These are phyloP conservation scores for Phytophthora niederhauseri DNA, from an alignment of 352 stramenopile genomes.

Conservation along the genomic window DNA sequence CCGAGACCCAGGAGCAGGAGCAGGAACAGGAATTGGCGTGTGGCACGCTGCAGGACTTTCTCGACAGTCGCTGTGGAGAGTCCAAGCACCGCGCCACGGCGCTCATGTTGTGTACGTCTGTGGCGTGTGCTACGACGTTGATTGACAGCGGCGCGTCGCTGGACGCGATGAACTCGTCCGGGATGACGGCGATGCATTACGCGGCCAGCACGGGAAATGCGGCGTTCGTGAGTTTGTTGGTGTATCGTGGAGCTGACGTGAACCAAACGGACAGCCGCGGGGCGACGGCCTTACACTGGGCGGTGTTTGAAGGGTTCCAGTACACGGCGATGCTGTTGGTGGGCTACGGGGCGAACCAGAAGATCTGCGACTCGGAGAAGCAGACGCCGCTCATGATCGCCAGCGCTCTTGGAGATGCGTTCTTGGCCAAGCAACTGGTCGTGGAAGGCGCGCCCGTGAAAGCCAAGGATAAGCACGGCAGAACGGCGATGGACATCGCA, in stretches of 20 bases:
- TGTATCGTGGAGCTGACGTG: conserved; percentile 66
- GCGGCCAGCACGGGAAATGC: conserved; percentile 81
- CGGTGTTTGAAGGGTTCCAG: conserved; percentile 86
- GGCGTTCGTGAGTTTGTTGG: conserved; percentile 69
- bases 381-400: conserved; percentile 88
- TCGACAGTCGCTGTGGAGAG: conserved; percentile 63
- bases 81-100: conserved; percentile 74
- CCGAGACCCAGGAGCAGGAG: conserved; percentile 31
- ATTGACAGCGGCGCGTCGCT: conserved; percentile 63
- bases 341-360: conserved; percentile 81
- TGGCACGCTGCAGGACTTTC: conserved; percentile 46
- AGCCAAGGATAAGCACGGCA: conserved; percentile 69
- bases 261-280: conserved; percentile 72
- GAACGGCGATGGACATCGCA: conserved; percentile 79
- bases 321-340: conserved; percentile 85
- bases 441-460: conserved; percentile 75
- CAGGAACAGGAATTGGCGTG: conserved; percentile 17
- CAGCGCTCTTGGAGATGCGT: conserved; percentile 75
- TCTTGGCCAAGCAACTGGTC: conserved; percentile 85
- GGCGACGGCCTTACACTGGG: conserved; percentile 80
- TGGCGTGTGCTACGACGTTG: conserved; percentile 60
- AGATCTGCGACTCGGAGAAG: conserved; percentile 79
- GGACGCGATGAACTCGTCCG: conserved; percentile 65
- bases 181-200: conserved; percentile 85
- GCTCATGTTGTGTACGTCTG: conserved; percentile 79